phyloP scores from a whole-genome alignment of 179 eudicot species.

The Sideroxylon spinosum region DNA sequence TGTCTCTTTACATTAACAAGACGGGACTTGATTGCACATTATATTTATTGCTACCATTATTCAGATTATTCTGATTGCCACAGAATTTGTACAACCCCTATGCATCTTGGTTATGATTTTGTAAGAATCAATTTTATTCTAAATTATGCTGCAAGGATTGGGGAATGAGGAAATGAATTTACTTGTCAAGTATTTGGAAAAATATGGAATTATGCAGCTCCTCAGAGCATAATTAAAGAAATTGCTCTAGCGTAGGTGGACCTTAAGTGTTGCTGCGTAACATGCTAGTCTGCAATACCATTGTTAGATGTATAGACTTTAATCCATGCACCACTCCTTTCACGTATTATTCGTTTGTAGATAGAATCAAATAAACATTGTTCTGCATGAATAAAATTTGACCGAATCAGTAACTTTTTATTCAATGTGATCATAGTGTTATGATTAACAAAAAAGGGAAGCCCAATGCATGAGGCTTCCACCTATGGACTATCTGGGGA shows the following conservation, averaged over 20 bases:
- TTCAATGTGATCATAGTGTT: no score
- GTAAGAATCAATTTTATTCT: no score
- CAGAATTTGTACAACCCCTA: background rate
- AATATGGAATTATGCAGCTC: background rate
- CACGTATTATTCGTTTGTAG: background rate
- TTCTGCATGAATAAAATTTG: background rate
- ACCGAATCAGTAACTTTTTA: background rate
- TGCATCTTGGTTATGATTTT: background rate
- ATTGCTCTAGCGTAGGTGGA: background rate
- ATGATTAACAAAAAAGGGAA: no score
- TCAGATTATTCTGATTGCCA: background rate
- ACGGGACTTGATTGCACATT: constrained; percentile 2
- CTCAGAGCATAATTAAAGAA: background rate
- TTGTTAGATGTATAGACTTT: background rate
- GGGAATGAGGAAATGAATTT: background rate
- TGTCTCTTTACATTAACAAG: background rate
- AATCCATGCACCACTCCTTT: background rate
- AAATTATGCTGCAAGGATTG: no score
- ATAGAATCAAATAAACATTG: background rate
- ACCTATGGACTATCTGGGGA: no score
- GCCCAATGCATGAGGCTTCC: no score
- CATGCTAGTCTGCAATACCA: background rate
- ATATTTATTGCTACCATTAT: background rate
- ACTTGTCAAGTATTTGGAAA: background rate
- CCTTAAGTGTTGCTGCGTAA: constrained; percentile 6